These are phyloP conservation scores for Candida nemodendra DNA, from an alignment of 805 yeast genomes.

Conservation along the genomic window DNA sequence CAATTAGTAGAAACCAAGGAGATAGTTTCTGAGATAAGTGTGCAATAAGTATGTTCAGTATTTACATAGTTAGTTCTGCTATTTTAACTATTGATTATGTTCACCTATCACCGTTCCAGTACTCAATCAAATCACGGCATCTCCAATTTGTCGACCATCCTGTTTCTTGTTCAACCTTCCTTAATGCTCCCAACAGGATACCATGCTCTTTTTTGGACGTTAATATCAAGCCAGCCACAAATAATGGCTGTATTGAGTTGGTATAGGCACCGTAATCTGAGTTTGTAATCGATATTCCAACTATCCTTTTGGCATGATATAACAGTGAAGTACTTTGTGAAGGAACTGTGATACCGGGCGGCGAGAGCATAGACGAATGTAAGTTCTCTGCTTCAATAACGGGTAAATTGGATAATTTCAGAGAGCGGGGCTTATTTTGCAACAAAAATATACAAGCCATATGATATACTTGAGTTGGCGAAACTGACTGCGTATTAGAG, in stretches of 20 bases:
- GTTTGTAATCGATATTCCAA: slow-evolving; percentile 35
- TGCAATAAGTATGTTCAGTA: neutral
- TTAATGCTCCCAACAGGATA: slow-evolving; percentile 22
- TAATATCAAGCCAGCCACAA: slow-evolving; percentile 26
- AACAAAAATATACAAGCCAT: slow-evolving; percentile 40
- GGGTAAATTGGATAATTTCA: slow-evolving; percentile 24
- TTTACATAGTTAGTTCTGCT: neutral
- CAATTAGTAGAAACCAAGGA: neutral
- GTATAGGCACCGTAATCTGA: slow-evolving; percentile 27
- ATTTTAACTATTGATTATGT: neutral
- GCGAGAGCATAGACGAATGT: neutral
- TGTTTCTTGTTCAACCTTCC: slow-evolving; percentile 25
- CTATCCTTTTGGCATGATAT: slow-evolving; percentile 38
- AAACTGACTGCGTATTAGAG: slow-evolving; percentile 41
- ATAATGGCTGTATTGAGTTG: slow-evolving; percentile 29
- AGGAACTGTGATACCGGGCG: too few species aligned
- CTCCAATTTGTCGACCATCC: slow-evolving; percentile 31
- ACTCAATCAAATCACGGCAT: slow-evolving; percentile 25
- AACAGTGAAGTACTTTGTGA: slow-evolving; percentile 26
- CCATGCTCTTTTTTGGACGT: slow-evolving; percentile 25
- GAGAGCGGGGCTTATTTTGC: slow-evolving; percentile 39
- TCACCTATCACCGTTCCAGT: slow-evolving; percentile 21
- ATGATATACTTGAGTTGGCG: slow-evolving; percentile 41
- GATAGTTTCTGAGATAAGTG: neutral
- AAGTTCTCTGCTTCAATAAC: slow-evolving; percentile 9